phyloP scores from a whole-genome alignment of 2,329 filamentous ascomycete species.

The Colletotrichum navitas region DNA sequence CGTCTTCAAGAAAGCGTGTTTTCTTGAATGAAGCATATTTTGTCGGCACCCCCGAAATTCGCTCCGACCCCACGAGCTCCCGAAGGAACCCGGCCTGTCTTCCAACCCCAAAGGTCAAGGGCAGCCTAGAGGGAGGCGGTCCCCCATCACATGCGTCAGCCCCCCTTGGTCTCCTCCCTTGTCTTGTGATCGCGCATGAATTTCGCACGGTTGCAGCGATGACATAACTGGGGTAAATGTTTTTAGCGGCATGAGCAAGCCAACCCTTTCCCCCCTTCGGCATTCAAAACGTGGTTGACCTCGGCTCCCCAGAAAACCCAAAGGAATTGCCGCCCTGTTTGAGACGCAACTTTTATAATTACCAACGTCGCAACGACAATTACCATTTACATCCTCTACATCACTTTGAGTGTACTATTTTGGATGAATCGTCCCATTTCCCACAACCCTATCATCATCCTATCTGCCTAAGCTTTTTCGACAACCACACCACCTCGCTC shows the following conservation, averaged over 20 bases:
- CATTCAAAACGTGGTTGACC: conserved; percentile 41
- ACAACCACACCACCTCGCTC: conserved; percentile 8
- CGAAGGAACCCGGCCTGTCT: conserved; percentile 12
- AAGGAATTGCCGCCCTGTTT: conserved; percentile 19
- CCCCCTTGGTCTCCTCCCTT: conserved; percentile 16
- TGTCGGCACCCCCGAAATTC: not conserved
- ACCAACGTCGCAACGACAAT: conserved; percentile 12
- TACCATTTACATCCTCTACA: not conserved
- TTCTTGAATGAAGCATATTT: conserved; percentile 9
- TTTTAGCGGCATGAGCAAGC: conserved; percentile 35
- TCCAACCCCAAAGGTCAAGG: not conserved
- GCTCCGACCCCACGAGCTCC: conserved; percentile 31
- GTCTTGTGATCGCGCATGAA: conserved; percentile 38
- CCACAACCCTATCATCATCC: conserved; percentile 21
- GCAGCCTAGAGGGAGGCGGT: not conserved
- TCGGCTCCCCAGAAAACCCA: conserved; percentile 36
- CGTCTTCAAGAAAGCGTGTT: not conserved
- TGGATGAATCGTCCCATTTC: conserved; percentile 30
- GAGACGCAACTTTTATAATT: conserved; percentile 29
- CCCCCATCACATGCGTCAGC: conserved; percentile 39
- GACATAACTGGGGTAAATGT: conserved; percentile 43
- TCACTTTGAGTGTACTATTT: conserved; percentile 10
- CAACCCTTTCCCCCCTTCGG: conserved; percentile 32
- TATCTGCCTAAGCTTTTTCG: conserved; percentile 28
- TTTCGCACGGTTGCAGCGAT: conserved; percentile 17